Conservation (phyloP, 768 basidiomycete genomes). For the Rhodotorula paludigena region DNA sequence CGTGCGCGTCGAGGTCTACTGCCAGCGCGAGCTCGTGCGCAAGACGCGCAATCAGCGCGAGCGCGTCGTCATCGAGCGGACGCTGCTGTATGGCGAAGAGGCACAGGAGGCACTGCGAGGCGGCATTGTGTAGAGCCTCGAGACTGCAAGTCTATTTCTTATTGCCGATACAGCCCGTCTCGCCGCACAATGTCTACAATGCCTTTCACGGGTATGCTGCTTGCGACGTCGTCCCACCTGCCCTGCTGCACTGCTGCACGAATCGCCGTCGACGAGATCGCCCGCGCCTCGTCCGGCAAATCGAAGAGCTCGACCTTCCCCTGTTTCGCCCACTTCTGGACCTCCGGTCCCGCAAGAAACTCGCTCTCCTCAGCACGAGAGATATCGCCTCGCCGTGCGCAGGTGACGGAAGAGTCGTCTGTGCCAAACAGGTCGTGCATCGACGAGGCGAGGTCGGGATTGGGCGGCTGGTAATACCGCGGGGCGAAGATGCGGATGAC, state of each 20-base stretch:
- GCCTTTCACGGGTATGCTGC: conserved; percentile 13
- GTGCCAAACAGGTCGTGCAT: conserved; percentile 59
- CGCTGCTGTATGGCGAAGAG: conserved; percentile 2
- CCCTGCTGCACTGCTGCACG: conserved; percentile 51
- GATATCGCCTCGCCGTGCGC: conserved; percentile 56
- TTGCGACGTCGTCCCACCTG: conserved; percentile 30
- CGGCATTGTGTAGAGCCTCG: not conserved
- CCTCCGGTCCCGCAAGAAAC: conserved; percentile 46
- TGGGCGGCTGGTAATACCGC: conserved; percentile 59
- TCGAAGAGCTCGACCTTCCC: conserved; percentile 60
- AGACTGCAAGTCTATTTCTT: not conserved
- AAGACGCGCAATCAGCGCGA: not conserved
- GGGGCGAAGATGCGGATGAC: conserved; percentile 71
- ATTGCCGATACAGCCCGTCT: not conserved
- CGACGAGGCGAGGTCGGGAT: conserved; percentile 56
- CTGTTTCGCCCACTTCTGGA: conserved; percentile 51
- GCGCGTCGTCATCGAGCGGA: conserved; percentile 11
- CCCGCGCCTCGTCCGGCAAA: conserved; percentile 55
- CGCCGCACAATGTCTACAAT: conserved; percentile 8
- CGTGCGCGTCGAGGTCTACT: conserved; percentile 2
- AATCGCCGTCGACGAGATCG: conserved; percentile 67
- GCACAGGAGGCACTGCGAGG: not conserved
- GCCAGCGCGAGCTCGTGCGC: conserved; percentile 17
- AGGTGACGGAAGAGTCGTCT: conserved; percentile 62
- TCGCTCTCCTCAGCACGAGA: conserved; percentile 46